Conservation (phyloP, 345 rosid genomes). For the Syzygium grande region DNA sequence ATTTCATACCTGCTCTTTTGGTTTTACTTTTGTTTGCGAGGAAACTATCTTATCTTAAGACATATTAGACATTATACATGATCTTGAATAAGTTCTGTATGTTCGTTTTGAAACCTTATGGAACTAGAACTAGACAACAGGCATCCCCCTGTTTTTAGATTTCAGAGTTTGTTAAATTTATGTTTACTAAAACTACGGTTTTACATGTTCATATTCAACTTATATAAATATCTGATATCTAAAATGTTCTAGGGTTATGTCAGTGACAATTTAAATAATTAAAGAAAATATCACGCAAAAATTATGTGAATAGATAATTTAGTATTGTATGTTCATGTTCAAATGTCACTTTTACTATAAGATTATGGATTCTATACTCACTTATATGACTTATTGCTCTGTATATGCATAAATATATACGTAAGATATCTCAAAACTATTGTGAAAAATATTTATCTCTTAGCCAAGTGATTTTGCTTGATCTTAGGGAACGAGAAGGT, state of each 20-base stretch:
- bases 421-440: background rate
- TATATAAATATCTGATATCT: background rate
- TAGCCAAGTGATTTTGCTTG: background rate
- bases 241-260: background rate
- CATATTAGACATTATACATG: background rate
- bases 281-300: background rate
- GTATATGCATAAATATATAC: background rate
- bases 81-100: background rate
- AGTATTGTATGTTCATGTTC: background rate
- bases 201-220: background rate
- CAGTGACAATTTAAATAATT: background rate
- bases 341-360: background rate
- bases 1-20: background rate
- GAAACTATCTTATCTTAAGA: background rate
- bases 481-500: background rate
- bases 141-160: background rate
- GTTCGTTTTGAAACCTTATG: background rate
- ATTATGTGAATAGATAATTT: background rate
- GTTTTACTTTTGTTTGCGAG: background rate
- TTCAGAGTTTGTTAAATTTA: background rate
- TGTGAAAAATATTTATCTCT: background rate
- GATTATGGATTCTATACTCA: background rate
- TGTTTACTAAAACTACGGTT: background rate
- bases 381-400: background rate
- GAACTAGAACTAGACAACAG: background rate